Conservation (phyloP, 345 rosid species). For the Bretschneidera sinensis region DNA sequence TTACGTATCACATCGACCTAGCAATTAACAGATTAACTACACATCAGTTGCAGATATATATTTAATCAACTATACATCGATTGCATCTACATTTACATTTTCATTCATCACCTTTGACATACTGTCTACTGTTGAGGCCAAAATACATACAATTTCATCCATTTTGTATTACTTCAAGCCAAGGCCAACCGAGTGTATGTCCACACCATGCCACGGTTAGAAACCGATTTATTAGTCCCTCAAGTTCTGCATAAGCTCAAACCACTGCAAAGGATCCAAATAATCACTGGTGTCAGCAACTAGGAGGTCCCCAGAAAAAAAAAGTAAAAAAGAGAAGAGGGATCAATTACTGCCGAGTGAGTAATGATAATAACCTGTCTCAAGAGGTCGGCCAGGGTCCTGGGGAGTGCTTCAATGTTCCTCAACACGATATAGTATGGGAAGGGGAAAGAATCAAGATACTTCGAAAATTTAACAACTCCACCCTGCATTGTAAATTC, state of each 20-base stretch:
- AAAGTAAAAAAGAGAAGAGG: neutral
- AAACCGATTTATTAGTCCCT: constrained; percentile 38
- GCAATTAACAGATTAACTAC: too few relatives aligned
- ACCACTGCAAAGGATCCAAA: constrained; percentile 57
- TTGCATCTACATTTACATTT: too few relatives aligned
- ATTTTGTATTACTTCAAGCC: too few relatives aligned
- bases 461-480: constrained; percentile 39
- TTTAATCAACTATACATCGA: too few relatives aligned
- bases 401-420: constrained; percentile 78
- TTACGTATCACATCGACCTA: too few relatives aligned
- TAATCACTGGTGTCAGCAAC: neutral
- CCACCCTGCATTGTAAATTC: constrained; percentile 45
- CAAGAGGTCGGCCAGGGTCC: constrained; percentile 73
- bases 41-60: too few relatives aligned
- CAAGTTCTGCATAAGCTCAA: constrained; percentile 78
- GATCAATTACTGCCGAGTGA: too few relatives aligned
- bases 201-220: too few relatives aligned
- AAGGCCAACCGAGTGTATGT: too few relatives aligned
- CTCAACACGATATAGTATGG: constrained; percentile 77
- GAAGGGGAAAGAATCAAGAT: constrained; percentile 90
- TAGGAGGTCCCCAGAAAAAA: neutral
- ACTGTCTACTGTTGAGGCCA: too few relatives aligned
- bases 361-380: constrained; percentile 75
- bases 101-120: too few relatives aligned
- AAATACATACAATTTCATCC: too few relatives aligned